A percentile compares a stretch with the other conserved stretches of the same genome.
These are phyloP conservation scores for Phytophthora citricola DNA, from an alignment of 352 stramenopile genomes.

Conservation along the genomic window DNA sequence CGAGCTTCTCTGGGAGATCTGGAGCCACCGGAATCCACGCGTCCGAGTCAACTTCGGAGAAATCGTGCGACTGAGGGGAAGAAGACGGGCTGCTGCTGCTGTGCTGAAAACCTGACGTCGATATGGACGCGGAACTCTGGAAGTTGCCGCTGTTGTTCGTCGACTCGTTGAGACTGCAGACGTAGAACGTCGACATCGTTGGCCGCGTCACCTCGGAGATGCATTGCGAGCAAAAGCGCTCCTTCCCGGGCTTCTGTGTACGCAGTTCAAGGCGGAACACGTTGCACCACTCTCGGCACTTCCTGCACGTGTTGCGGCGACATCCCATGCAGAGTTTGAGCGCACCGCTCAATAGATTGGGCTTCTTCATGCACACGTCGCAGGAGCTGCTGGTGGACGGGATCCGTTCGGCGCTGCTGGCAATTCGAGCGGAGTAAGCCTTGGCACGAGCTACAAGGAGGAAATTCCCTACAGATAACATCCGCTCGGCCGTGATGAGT, in stretches of 20 bases:
- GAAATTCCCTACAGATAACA: constrained; percentile 51
- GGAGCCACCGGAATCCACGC: constrained; percentile 23
- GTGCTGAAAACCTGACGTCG: constrained; percentile 27
- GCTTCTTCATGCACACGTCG: constrained; percentile 59
- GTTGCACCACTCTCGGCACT: constrained; percentile 53
- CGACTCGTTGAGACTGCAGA: constrained; percentile 36
- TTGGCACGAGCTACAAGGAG: constrained; percentile 59
- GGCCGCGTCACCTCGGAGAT: constrained; percentile 44
- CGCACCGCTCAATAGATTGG: constrained; percentile 38
- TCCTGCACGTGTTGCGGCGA: constrained; percentile 55
- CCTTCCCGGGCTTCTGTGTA: constrained; percentile 49
- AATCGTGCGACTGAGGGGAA: constrained; percentile 27
- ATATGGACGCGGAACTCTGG: constrained; percentile 20
- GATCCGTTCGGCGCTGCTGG: constrained; percentile 40
- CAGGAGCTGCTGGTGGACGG: constrained; percentile 45
- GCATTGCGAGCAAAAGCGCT: constrained; percentile 65
- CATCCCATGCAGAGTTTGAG: constrained; percentile 65
- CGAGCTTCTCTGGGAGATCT: constrained; percentile 33
- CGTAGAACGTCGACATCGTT: constrained; percentile 37
- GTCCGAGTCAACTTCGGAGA: constrained; percentile 31
- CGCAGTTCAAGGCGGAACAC: constrained; percentile 59
- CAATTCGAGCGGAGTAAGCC: constrained; percentile 57
- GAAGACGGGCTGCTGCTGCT: constrained; percentile 30
- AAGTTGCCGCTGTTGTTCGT: constrained; percentile 14
- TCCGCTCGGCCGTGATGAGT: constrained; percentile 48